Conservation (phyloP, 176 grass and related monocot species). For the Aegilops umbellulata region DNA sequence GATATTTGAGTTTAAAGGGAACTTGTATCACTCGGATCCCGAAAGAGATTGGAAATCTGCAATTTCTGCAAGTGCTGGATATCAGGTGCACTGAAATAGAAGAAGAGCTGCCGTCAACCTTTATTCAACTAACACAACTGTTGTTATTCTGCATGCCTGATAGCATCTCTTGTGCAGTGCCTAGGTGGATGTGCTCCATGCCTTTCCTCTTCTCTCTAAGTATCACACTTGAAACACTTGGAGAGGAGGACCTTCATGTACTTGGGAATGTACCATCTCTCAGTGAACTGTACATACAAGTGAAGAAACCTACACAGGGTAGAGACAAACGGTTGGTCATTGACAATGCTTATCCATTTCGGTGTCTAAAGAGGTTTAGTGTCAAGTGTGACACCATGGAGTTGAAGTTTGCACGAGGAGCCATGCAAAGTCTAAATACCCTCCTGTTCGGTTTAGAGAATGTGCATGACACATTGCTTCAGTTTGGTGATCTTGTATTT, state of each 20-base stretch:
- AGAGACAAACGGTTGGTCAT: background rate
- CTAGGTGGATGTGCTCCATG: too few species aligned
- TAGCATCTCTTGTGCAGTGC: too few species aligned
- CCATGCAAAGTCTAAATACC: background rate
- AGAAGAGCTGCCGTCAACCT: background rate
- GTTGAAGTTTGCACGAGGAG: background rate
- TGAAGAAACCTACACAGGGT: background rate
- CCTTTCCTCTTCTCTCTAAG: background rate
- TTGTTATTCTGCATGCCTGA: too few species aligned
- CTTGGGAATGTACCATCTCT: background rate
- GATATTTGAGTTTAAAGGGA: accelerated
- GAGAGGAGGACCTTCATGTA: background rate
- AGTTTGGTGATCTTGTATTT: background rate
- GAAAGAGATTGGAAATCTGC: background rate
- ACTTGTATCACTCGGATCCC: background rate
- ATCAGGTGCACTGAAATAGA: accelerated
- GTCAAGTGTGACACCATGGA: too few species aligned
- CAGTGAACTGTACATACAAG: background rate
- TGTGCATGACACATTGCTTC: background rate
- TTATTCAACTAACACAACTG: background rate
- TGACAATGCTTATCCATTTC: too few species aligned
- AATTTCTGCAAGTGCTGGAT: background rate
- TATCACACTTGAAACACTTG: background rate
- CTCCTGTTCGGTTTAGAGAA: accelerated
- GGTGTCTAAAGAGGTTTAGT: too few species aligned